Base-by-base conservation (phyloP, 495 filamentous ascomycete species). In the Xylaria longipes region DNA sequence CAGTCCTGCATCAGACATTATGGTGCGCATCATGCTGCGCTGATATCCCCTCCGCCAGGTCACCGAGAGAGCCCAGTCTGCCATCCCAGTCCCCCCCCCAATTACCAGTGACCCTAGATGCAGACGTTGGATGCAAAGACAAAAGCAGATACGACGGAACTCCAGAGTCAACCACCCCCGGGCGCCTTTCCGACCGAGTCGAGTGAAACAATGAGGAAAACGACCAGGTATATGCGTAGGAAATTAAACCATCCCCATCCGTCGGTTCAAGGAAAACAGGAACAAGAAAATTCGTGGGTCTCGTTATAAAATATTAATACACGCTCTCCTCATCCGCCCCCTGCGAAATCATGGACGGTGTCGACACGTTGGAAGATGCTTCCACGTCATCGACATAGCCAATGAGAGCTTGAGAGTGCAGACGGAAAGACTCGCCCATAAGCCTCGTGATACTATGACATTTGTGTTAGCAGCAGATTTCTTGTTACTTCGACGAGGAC, bases 401-500 rank as follows among this genome's bases (percentile, higher is more conserved):
- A 56, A 93, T 88, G 27, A 99, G 89, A 64, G 96, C 94, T 82
- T 98, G 94, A 20, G 96, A 92, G 82, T 98, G 95, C 69, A 97
- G 91, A 78, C 96, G 94, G 89, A 98, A 99, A 60, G 96, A 94
- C 80, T 98, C 97, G 79, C 96, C 96, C 92, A 99, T 97, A 43
- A 98, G 87, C 80, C 96, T 93, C 75, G 95, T 98, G 79, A 99
- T 97, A 72, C 96, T 99, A 74, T 11, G 77, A 45, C 54, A 12
- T 12, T 3, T 39, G 48, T 60, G 81, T 91, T 85, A 91, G 92
- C 73, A 78, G 66, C 17, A 1, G 48, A 67, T 29, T 67, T 56
- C 54, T 69, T 52, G 65, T 69, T 43, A 20, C 48, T 7, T 60
- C 35, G 46, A 43, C 58, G 68, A 60, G 56, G 56, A 63, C 43